phyloP scores from a whole-genome alignment of 805 yeast species.

The Metschnikowia gruessii region DNA sequence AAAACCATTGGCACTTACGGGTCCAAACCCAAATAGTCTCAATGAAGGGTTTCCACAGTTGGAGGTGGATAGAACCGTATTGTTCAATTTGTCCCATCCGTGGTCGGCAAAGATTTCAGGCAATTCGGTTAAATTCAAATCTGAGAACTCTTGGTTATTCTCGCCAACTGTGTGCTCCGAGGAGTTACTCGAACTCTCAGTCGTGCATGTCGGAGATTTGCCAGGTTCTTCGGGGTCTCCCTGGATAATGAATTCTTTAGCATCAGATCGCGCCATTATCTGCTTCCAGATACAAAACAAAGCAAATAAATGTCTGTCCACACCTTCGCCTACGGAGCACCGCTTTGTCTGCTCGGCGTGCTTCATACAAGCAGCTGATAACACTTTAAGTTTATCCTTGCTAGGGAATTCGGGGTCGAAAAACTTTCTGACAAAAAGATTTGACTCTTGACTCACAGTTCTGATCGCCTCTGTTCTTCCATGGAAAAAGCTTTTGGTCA shows the following conservation, averaged over 20 bases:
- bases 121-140: slow-evolving; percentile 32
- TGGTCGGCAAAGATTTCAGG: slow-evolving; percentile 80
- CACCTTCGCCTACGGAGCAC: slow-evolving; percentile 80
- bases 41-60: slow-evolving; percentile 63
- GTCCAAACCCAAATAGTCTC: slow-evolving; percentile 58
- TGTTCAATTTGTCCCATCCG: slow-evolving; percentile 85
- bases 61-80: slow-evolving; percentile 59
- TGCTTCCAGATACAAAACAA: slow-evolving; percentile 84
- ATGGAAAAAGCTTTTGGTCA: slow-evolving; percentile 84
- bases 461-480: slow-evolving; percentile 94
- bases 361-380: slow-evolving; percentile 65
- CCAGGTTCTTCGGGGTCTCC: slow-evolving; percentile 14
- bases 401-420: slow-evolving; percentile 63
- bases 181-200: slow-evolving; percentile 18
- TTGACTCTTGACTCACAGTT: slow-evolving; percentile 77
- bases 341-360: slow-evolving; percentile 68
- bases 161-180: slow-evolving; percentile 34
- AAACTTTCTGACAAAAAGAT: slow-evolving; percentile 77
- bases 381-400: slow-evolving; percentile 54
- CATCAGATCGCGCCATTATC: slow-evolving; percentile 37
- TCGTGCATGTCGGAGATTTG: slow-evolving; percentile 7
- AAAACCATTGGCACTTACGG: slow-evolving; percentile 56
- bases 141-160: slow-evolving; percentile 16
- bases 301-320: slow-evolving; percentile 87
- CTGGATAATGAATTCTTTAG: not conserved